Evolutionary conservation across 257 asterid species (phyloP).

Genomic region (Echium plantagineum): DNA sequence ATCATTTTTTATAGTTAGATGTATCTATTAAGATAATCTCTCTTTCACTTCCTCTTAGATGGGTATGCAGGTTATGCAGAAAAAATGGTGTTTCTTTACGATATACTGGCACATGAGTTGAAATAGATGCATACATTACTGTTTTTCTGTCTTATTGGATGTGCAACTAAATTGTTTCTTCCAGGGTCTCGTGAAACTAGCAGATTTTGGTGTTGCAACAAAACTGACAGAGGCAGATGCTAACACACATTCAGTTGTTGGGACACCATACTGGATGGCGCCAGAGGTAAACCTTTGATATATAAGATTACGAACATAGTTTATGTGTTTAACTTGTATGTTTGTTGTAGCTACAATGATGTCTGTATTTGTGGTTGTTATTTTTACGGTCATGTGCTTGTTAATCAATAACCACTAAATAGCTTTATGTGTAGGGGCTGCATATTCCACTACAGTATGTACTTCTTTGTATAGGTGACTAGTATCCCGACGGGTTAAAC

Average conservation of each 20-base stretch:
- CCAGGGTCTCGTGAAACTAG: conserved; percentile 99
- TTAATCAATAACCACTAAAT: background rate
- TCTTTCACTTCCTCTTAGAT: background rate
- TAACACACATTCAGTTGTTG: conserved; percentile 94
- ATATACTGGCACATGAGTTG: background rate
- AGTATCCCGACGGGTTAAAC: too few relatives aligned
- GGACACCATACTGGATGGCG: conserved; percentile 99
- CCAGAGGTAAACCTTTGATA: conserved; percentile 60
- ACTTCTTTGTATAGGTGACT: too few relatives aligned
- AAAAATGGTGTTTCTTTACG: too few relatives aligned
- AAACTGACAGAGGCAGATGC: conserved; percentile 90
- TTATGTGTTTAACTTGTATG: conserved; percentile 6
- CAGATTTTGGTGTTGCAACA: conserved; percentile 98
- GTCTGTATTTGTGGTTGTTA: conserved; percentile 2
- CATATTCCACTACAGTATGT: background rate
- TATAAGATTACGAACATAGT: background rate
- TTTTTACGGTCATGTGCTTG: background rate
- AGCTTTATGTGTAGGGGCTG: background rate
- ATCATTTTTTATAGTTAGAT: too few relatives aligned
- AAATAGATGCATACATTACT: background rate
- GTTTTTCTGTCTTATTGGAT: background rate
- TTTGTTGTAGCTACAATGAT: conserved; percentile 7
- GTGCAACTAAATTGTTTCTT: conserved; percentile 24
- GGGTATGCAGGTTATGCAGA: background rate
- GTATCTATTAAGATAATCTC: too few relatives aligned